Conservation (phyloP, 148 eudicot species). For the Rhododendron williamsianum region DNA sequence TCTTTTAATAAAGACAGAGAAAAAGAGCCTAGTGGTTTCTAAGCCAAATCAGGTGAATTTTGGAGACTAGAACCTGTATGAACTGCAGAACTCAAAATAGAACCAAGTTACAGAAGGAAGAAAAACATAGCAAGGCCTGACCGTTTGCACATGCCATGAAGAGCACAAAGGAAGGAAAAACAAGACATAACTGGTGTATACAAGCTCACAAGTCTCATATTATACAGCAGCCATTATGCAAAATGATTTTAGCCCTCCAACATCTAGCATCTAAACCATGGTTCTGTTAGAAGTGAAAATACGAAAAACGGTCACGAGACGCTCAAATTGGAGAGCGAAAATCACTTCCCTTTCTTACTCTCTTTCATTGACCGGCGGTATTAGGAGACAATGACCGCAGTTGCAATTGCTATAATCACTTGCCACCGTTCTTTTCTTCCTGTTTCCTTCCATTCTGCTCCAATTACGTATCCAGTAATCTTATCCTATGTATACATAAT, state of each 20-base stretch:
- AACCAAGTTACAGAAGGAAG: neutral
- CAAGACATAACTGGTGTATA: neutral
- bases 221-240: neutral
- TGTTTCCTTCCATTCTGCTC: slow-evolving; percentile 12
- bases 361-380: neutral
- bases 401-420: neutral
- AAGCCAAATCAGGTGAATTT: neutral
- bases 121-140: neutral
- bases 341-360: neutral
- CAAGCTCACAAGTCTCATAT: neutral
- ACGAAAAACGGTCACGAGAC: neutral
- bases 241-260: neutral
- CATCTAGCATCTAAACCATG: neutral
- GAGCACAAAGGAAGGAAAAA: neutral
- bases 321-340: neutral
- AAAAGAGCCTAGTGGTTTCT: neutral
- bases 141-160: neutral
- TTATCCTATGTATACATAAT: slow-evolving; percentile 3
- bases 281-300: neutral
- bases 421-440: slow-evolving; percentile 3
- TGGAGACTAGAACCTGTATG: neutral
- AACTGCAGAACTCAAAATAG: neutral
- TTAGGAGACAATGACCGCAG: neutral
- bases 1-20: too few relatives aligned
- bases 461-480: slow-evolving; percentile 1